Base-by-base conservation (phyloP, 768 basidiomycete species). In the Suillus hirtellus region DNA sequence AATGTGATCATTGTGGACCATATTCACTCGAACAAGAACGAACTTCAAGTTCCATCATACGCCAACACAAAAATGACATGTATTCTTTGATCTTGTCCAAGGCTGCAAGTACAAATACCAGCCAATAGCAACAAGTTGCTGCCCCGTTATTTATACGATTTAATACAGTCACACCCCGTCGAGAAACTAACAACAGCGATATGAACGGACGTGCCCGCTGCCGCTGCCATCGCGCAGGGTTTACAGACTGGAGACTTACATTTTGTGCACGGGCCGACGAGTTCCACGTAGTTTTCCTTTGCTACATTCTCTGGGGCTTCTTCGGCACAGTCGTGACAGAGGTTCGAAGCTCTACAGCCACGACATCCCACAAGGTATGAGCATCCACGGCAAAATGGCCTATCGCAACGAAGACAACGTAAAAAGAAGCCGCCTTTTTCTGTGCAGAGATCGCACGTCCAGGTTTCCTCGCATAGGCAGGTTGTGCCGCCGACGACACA, bases 381-480 rank as follows among this genome's bases (percentile, higher is more conserved):
- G 31, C 31, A 53, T 12, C 11, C 31, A 19, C 15, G 19, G 52
- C 52, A 53, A 53, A 53, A 53, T 53, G 52, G 31, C 31, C 52
- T 34, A 3, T 35, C 17, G 31, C 34, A 53, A 19, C 52, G 34
- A n/a, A 12, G 19, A 35, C 52, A 53, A 35, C 34, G 52, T 10
- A 34, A 34, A n/a, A 53, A 34, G 31, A 19, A 19, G 31, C 31
- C 31, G 11, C 52, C 31, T 19, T 34, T 53, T 53, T 53, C 19
- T 6, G 52, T 53, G 52, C 52, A 53, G 52, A 53, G 52, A 31
- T 53, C 52, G 34, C 52, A 52, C 17, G 17, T 52, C 50, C 50
- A 52, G 27, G 17, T 15, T 31, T 34, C 50, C 4, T 31, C 31
- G 31, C 50, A 53, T 34, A 53, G 31, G n/a, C 52, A 34, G 17